Percentiles rank a stretch among this genome's conserved stretches.
phyloP scores from a whole-genome alignment of 768 basidiomycete genomes.

The Botryobasidium botryosum region DNA sequence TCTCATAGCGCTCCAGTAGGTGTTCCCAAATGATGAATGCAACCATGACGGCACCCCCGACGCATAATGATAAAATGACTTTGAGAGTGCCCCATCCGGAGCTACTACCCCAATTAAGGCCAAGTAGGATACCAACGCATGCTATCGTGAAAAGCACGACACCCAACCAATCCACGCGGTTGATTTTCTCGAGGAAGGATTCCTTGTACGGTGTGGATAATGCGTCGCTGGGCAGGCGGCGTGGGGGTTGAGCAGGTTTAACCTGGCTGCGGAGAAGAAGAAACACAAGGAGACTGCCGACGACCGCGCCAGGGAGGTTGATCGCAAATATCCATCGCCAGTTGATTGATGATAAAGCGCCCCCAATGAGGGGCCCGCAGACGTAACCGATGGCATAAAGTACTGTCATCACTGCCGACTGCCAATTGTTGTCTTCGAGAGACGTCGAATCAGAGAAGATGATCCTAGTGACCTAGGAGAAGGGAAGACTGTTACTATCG shows the following conservation, averaged over 20 bases:
- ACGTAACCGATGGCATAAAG: conserved; percentile 29
- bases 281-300: conserved; percentile 26
- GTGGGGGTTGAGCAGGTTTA: conserved; percentile 8
- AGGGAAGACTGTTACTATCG: background rate
- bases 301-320: conserved; percentile 27
- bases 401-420: conserved; percentile 26
- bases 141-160: conserved; percentile 27
- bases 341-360: conserved; percentile 23
- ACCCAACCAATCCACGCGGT: conserved; percentile 32
- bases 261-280: conserved; percentile 23
- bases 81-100: conserved; percentile 24
- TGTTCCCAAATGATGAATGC: conserved; percentile 28
- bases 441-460: conserved; percentile 29
- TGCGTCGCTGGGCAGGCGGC: background rate
- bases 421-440: conserved; percentile 27
- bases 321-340: conserved; percentile 42
- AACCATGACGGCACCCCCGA: conserved; percentile 28
- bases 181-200: conserved; percentile 15
- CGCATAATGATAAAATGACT: conserved; percentile 31
- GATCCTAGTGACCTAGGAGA: conserved; percentile 20
- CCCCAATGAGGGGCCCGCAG: conserved; percentile 31
- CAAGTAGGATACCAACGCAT: conserved; percentile 32
- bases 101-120: conserved; percentile 34
- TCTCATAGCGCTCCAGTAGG: conserved; percentile 20
- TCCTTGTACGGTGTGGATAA: too few species aligned